Conservation (phyloP, 331 rosid genomes). For the Malus hybrid region DNA sequence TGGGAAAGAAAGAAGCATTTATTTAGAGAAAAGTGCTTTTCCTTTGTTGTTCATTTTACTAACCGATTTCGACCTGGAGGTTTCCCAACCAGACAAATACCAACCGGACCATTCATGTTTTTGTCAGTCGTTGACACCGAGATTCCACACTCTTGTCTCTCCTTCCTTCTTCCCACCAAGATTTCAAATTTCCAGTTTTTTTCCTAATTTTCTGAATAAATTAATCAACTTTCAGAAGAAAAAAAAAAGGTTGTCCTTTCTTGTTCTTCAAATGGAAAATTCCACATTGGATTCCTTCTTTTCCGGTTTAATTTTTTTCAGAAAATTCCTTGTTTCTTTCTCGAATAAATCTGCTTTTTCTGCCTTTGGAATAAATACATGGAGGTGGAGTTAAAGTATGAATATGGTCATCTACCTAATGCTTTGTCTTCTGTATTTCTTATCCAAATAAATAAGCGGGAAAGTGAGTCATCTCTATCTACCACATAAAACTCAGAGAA, state of each 20-base stretch:
- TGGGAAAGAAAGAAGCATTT: conserved; percentile 1
- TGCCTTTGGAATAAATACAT: too few species aligned
- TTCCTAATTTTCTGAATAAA: not conserved
- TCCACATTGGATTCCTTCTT: conserved; percentile 5
- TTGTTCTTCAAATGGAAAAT: not conserved
- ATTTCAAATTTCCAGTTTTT: too few species aligned
- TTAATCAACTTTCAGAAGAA: not conserved
- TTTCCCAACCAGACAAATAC: not conserved
- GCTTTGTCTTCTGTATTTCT: too few species aligned
- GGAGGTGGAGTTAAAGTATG: too few species aligned
- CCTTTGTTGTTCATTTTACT: not conserved
- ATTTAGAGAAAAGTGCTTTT: not conserved
- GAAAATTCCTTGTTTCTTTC: too few species aligned
- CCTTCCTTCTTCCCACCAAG: not conserved
- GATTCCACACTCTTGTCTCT: not conserved
- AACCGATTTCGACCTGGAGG: not conserved
- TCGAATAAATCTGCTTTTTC: too few species aligned
- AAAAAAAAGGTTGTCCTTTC: too few species aligned
- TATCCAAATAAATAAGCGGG: too few species aligned
- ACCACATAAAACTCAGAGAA: not conserved
- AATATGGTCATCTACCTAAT: too few species aligned
- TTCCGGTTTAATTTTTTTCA: not conserved
- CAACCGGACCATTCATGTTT: not conserved
- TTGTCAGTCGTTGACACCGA: not conserved
- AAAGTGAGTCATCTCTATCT: too few species aligned